phyloP scores from a whole-genome alignment of 306 rosid genomes.

The Quercus berberidifolia region DNA sequence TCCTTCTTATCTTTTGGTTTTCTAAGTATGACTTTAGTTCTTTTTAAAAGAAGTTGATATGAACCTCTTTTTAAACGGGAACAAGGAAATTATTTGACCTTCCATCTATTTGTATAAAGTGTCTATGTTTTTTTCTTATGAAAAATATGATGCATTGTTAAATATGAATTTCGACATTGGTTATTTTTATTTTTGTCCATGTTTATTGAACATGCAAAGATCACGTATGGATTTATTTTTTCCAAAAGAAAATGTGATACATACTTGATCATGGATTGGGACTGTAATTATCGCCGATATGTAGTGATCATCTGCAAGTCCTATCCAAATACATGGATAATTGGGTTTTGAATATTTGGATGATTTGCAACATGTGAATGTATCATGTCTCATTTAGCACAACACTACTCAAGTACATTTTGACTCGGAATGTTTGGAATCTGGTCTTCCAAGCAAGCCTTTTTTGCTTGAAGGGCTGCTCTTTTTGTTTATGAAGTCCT shows the following conservation, averaged over 20 bases:
- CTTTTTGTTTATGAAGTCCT: too few species aligned
- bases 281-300: background rate
- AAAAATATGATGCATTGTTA: slow-evolving; percentile 8
- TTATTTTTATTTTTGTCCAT: background rate
- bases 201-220: background rate
- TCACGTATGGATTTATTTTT: background rate
- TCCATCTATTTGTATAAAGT: slow-evolving; percentile 22
- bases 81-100: slow-evolving; percentile 1
- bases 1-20: slow-evolving; percentile 12
- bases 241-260: background rate
- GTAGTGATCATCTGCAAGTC: too few species aligned
- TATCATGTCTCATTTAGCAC: background rate
- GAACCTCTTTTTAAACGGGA: background rate
- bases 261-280: background rate
- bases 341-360: background rate
- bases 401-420: background rate
- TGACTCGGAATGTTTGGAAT: background rate
- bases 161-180: slow-evolving; percentile 9
- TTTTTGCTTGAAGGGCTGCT: too few species aligned
- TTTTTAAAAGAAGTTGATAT: slow-evolving; percentile 6
- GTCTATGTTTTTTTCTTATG: background rate
- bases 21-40: slow-evolving; percentile 17
- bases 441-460: background rate
- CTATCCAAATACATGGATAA: background rate
- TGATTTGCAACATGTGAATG: background rate